Evolutionary conservation across 176 grass and related monocot species (phyloP), one percentile per base, ranked within the genome.

Genomic region (Triticum monococcum): DNA sequence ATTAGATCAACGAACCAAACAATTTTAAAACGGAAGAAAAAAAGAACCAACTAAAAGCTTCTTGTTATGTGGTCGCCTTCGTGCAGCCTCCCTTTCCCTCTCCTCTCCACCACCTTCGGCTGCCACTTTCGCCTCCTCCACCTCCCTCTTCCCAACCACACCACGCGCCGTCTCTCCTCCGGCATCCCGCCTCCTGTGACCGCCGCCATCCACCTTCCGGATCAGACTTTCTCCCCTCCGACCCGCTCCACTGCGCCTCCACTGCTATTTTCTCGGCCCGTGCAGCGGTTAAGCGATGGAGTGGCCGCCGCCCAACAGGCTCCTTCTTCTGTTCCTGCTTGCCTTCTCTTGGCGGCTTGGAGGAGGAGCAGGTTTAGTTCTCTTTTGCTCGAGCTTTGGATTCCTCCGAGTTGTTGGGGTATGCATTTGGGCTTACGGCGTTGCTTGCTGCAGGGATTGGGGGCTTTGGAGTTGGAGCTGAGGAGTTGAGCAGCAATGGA

Each of bases 1-100:
- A 87, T 91, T 84, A 60, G 68, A 61, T 14, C 81, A 68, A 35
- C 67, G 13, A 48, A 87, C 20, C 38, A 73, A 72, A 17, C 37
- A 26, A 30, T 25, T 78, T 59, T 62, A 11, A 26, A 28, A 46
- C 1, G 50, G 18, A 63, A 33, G 32, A 67, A n/a, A 76, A 31
- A 45, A 16, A 62, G 59, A 70, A 46, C 35, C 22, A 61, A 64
- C 9, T 20, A 75, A 84, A 86, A 75, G 41, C 48, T 50, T 81
- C 59, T 76, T 31, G 83, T 69, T 79, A 75, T 86, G 87, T 35
- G 38, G 90, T 89, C 90, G 84, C 74, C 87, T 83, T 86, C 83
- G 73, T 86, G 83, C 84, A 36, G 75, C 68, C 57, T 60, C 89
- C 80, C 66, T 85, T 76, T 87, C 75, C 38, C 33, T 75, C 76